Evolutionary conservation across 176 grass and related monocot species (phyloP).

Genomic region (Pontederia crassipes): DNA sequence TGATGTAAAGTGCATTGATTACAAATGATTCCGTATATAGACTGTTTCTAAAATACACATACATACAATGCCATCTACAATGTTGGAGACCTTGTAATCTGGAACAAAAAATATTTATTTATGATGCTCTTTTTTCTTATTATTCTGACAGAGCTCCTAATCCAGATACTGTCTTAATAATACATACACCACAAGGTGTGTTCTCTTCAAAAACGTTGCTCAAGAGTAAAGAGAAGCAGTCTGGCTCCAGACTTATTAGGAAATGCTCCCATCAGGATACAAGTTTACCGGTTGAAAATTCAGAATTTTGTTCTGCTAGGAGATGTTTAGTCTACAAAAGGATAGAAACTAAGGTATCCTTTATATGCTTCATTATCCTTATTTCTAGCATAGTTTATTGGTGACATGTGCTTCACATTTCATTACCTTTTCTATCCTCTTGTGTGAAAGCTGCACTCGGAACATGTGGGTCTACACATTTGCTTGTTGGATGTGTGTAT

Average conservation of each 20-base stretch:
- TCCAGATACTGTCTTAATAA: constrained; percentile 90
- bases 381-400: too few relatives aligned
- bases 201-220: constrained; percentile 90
- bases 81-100: too few relatives aligned
- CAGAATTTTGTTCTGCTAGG: constrained; percentile 37
- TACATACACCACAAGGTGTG: constrained; percentile 82
- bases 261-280: constrained; percentile 19
- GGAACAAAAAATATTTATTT: not conserved
- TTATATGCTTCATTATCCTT: too few relatives aligned
- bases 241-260: constrained; percentile 74
- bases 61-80: too few relatives aligned
- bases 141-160: constrained; percentile 62
- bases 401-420: too few relatives aligned
- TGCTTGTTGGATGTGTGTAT: too few relatives aligned
- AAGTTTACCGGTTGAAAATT: constrained; percentile 31
- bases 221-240: constrained; percentile 45
- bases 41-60: too few relatives aligned
- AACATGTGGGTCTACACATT: too few relatives aligned
- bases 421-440: too few relatives aligned
- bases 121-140: constrained; percentile 19
- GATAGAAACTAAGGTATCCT: constrained; percentile 62
- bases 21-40: too few relatives aligned
- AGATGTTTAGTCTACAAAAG: constrained; percentile 68
- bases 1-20: too few relatives aligned
- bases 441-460: too few relatives aligned